These are phyloP conservation scores for Pyrus communis DNA, from an alignment of 306 rosid genomes.

Conservation along the genomic window DNA sequence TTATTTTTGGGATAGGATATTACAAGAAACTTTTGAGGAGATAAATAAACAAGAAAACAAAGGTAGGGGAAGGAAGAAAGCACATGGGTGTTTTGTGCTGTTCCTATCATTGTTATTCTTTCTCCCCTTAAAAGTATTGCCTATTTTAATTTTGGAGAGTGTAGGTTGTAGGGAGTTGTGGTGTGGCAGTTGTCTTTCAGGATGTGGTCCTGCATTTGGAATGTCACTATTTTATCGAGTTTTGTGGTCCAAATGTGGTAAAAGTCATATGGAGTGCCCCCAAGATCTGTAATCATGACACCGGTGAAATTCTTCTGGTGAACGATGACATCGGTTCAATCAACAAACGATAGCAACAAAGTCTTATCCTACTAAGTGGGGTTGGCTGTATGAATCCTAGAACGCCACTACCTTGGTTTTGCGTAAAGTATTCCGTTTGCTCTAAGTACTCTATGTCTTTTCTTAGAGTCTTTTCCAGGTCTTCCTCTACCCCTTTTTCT, in stretches of 20 bases:
- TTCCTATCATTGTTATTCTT: background rate
- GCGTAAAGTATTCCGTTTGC: too few species aligned
- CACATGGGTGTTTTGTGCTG: conserved; percentile 20
- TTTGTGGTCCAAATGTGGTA: conserved; percentile 53
- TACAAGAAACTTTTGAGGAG: background rate
- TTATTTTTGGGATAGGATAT: background rate
- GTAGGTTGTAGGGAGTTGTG: conserved; percentile 2
- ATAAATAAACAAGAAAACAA: background rate
- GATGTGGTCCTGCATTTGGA: conserved; percentile 57
- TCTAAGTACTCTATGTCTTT: too few species aligned
- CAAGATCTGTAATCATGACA: conserved; percentile 29
- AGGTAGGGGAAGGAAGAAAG: background rate
- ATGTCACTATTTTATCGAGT: conserved; percentile 23
- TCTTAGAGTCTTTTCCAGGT: too few species aligned
- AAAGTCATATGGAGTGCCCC: conserved; percentile 27
- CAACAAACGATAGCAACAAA: background rate
- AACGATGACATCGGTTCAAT: conserved; percentile 16
- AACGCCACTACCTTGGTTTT: too few species aligned
- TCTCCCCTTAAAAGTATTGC: background rate
- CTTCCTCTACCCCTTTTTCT: too few species aligned
- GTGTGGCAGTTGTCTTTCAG: conserved; percentile 17
- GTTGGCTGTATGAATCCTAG: too few species aligned
- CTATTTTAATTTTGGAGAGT: conserved; percentile 7
- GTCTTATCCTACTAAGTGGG: too few species aligned
- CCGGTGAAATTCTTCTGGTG: conserved; percentile 10